Evolutionary conservation across 148 eudicot genomes (phyloP).

Genomic region (Rhododendron kiyosumense): DNA sequence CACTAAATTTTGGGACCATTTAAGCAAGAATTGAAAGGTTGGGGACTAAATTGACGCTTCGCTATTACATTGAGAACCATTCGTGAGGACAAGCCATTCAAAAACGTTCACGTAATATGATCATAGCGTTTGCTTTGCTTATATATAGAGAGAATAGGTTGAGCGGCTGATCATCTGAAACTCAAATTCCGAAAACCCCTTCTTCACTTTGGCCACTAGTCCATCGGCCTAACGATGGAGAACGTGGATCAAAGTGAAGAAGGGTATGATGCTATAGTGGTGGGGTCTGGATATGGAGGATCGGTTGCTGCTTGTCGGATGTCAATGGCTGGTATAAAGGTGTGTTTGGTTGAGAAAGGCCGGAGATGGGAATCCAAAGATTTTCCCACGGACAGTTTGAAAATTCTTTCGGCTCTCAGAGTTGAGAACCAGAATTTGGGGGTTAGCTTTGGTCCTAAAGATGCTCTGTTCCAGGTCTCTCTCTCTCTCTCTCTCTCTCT

Average conservation of each 20-base stretch:
- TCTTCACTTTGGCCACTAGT: neutral
- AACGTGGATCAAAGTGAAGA: constrained; percentile 12
- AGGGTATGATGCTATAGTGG: constrained; percentile 35
- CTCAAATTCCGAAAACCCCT: neutral
- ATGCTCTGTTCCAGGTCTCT: constrained; percentile 27
- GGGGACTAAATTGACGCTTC: no score
- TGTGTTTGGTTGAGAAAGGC: constrained; percentile 37
- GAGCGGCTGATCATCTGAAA: neutral
- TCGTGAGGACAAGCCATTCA: no score
- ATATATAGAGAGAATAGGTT: no score
- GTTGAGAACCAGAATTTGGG: constrained; percentile 22
- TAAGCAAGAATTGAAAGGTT: no score
- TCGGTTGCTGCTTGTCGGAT: constrained; percentile 38
- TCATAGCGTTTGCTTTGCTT: no score
- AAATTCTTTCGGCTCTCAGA: constrained; percentile 19
- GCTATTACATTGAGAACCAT: no score
- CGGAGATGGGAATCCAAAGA: constrained; percentile 33
- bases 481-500: neutral
- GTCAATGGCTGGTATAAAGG: constrained; percentile 31
- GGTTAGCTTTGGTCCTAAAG: constrained; percentile 21
- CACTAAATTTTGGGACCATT: no score
- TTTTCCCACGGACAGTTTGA: constrained; percentile 24
- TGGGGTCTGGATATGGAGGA: constrained; percentile 44
- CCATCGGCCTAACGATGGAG: constrained; percentile 2
- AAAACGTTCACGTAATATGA: no score